Conservation (phyloP, 2,329 filamentous ascomycete species). For the Penicillium sp. region DNA sequence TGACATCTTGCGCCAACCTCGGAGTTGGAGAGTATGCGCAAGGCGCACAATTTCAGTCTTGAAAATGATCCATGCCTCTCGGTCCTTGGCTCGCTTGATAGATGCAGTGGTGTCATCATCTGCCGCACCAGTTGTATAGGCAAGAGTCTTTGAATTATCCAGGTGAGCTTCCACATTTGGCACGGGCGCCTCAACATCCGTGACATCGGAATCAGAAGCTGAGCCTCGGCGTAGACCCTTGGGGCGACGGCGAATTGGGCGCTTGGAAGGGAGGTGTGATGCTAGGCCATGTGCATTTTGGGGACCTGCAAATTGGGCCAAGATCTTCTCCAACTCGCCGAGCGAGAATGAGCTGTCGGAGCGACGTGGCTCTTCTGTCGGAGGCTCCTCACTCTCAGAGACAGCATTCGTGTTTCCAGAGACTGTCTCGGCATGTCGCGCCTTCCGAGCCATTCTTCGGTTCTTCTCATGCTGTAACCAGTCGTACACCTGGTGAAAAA, state of each 20-base stretch:
- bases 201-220: conserved; percentile 82
- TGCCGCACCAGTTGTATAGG: conserved; percentile 60
- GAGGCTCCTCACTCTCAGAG: conserved; percentile 35
- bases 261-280: conserved; percentile 21
- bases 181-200: conserved; percentile 77
- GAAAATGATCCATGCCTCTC: conserved; percentile 77
- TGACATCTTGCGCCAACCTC: conserved; percentile 85
- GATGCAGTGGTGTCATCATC: conserved; percentile 46
- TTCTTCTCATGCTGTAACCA: conserved; percentile 81
- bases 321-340: conserved; percentile 76
- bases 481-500: conserved; percentile 72
- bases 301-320: conserved; percentile 40
- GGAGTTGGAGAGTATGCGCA: conserved; percentile 82
- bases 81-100: conserved; percentile 62
- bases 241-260: conserved; percentile 34
- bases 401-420: conserved; percentile 39
- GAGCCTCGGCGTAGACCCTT: conserved; percentile 45
- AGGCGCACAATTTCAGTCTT: conserved; percentile 90
- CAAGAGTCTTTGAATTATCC: conserved; percentile 86
- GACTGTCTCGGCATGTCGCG: conserved; percentile 43
- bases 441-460: conserved; percentile 60
- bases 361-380: conserved; percentile 36
- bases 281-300: conserved; percentile 26
- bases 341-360: conserved; percentile 73
- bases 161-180: conserved; percentile 80